These are phyloP conservation scores for Sphagnum contortum DNA, from an alignment of 225 moss, liverwort and hornwort genomes.

Conservation along the genomic window DNA sequence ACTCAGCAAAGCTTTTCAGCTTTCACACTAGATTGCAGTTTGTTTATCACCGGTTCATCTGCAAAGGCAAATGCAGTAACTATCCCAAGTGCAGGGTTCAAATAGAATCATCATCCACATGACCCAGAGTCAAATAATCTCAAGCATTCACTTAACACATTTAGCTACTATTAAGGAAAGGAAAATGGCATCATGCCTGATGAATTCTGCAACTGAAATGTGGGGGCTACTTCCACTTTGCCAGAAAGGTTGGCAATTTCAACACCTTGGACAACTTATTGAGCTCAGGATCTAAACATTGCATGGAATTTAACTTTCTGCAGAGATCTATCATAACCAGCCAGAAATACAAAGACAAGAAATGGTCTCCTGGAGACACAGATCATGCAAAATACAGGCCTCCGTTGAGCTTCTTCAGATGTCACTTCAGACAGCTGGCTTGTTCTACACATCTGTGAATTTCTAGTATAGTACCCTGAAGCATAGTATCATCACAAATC, in stretches of 20 bases:
- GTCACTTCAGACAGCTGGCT: not conserved
- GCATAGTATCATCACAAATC: not conserved
- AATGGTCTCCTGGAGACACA: not conserved
- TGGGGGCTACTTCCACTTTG: too few species aligned
- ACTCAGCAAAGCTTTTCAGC: conserved; percentile 60
- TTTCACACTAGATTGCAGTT: conserved; percentile 68
- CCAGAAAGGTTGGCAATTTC: too few species aligned
- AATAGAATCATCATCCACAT: not conserved
- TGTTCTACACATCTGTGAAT: not conserved
- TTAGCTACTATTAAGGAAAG: not conserved
- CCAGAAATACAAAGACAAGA: too few species aligned
- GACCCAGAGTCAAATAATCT: not conserved
- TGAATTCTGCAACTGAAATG: not conserved
- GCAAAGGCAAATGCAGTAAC: not conserved
- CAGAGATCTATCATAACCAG: too few species aligned
- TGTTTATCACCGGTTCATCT: conserved; percentile 63
- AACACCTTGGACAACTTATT: too few species aligned
- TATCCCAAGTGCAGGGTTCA: not conserved
- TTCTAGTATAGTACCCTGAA: not conserved
- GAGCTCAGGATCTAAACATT: too few species aligned
- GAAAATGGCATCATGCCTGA: not conserved
- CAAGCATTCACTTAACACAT: not conserved
- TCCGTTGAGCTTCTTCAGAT: not conserved
- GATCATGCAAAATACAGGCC: not conserved
- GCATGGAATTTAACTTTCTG: too few species aligned